These are phyloP conservation scores for Fusarium sp. DNA, from an alignment of 2,329 filamentous ascomycete species.

Conservation along the genomic window DNA sequence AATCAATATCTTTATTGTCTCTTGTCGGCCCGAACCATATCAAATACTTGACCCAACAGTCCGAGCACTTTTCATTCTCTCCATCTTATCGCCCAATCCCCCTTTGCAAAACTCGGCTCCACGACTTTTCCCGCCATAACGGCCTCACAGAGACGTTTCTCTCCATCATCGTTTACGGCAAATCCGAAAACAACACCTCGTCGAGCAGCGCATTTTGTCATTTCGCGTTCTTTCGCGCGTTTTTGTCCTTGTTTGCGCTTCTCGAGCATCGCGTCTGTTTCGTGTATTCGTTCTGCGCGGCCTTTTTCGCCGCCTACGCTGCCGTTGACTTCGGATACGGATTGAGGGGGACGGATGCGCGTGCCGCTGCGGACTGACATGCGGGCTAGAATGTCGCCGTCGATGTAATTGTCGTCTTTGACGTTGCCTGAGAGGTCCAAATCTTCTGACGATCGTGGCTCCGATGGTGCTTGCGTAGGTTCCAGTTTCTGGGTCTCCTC, in stretches of 20 bases:
- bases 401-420: constrained; percentile 46
- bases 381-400: constrained; percentile 55
- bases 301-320: constrained; percentile 69
- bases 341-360: constrained; percentile 53
- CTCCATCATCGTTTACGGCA: constrained; percentile 25
- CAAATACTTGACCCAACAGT: not conserved
- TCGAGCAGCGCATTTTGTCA: constrained; percentile 72
- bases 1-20: not conserved
- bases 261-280: constrained; percentile 63
- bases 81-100: constrained; percentile 70
- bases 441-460: not conserved
- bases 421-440: not conserved
- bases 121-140: constrained; percentile 70
- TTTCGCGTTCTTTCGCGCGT: constrained; percentile 62
- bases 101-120: constrained; percentile 71
- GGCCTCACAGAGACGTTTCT: constrained; percentile 65
- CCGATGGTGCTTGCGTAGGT: not conserved
- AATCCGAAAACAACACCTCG: constrained; percentile 70
- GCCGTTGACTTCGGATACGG: constrained; percentile 64
- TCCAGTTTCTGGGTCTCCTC: not conserved
- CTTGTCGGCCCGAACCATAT: constrained; percentile 5
- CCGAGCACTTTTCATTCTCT: constrained; percentile 53
- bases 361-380: constrained; percentile 55
- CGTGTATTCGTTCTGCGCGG: constrained; percentile 62
- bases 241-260: constrained; percentile 63